These are phyloP conservation scores for Parachlorella kessleri DNA, from an alignment of 139 green algal species.

Conservation along the genomic window DNA sequence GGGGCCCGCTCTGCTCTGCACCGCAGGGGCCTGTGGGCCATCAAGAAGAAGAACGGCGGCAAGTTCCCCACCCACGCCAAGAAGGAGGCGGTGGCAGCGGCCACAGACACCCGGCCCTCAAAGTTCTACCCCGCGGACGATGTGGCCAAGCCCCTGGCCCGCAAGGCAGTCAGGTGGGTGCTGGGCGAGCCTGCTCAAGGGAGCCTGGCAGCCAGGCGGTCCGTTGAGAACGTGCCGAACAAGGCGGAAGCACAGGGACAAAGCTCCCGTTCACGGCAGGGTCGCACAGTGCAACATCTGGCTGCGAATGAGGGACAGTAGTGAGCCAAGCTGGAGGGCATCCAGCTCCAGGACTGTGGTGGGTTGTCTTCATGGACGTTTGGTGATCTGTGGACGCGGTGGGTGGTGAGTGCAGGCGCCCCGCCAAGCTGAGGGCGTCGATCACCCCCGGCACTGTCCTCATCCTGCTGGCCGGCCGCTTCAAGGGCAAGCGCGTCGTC, in stretches of 20 bases:
- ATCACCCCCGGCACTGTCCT: conserved; percentile 97
- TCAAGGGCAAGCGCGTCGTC: conserved; percentile 99
- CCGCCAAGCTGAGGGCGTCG: conserved; percentile 87
- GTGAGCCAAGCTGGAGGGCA: no score
- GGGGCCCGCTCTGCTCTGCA: no score
- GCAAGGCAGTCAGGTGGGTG: neutral
- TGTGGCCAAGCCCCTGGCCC: neutral
- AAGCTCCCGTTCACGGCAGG: no score
- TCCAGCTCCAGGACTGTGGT: no score
- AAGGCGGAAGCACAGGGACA: no score
- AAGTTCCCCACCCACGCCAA: conserved; percentile 87
- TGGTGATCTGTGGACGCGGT: no score
- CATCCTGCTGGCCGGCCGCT: conserved; percentile 95
- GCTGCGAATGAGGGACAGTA: no score
- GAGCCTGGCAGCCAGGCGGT: no score
- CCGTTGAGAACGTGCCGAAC: no score
- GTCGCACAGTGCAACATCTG: no score
- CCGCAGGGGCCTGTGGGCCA: conserved; percentile 81
- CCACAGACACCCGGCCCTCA: conserved; percentile 58
- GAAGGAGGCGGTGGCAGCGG: conserved; percentile 58
- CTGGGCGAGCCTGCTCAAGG: neutral
- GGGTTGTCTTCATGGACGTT: no score
- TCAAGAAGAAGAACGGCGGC: conserved; percentile 97
- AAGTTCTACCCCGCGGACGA: conserved; percentile 88
- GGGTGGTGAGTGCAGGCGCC: no score